These are phyloP conservation scores for Exophiala xenobiotica DNA, from an alignment of 2,329 filamentous ascomycete genomes.

Conservation along the genomic window DNA sequence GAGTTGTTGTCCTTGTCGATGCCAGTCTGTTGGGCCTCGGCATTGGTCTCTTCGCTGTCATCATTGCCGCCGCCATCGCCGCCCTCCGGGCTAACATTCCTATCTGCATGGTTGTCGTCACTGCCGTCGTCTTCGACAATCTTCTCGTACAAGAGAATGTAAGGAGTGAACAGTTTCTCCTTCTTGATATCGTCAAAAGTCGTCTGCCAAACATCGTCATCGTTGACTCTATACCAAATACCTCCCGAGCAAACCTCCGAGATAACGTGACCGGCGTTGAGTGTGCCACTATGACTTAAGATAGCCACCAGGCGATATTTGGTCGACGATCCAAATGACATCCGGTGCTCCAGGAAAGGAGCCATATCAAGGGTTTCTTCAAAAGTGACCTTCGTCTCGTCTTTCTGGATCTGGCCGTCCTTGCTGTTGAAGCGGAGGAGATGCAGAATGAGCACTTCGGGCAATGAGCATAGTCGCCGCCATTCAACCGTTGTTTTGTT, in stretches of 20 bases:
- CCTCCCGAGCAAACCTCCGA: not conserved
- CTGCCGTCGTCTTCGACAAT: not conserved
- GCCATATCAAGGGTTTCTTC: conserved; percentile 12
- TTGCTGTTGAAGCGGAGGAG: conserved; percentile 8
- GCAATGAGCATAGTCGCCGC: conserved; percentile 3
- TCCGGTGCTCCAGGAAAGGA: conserved; percentile 12
- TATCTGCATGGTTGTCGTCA: not conserved
- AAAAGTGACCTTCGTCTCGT: conserved; percentile 8
- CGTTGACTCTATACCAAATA: too few species aligned
- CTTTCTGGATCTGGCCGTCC: not conserved
- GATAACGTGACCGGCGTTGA: too few species aligned
- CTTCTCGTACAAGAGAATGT: conserved; percentile 21
- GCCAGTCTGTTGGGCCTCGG: too few species aligned
- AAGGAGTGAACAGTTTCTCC: conserved; percentile 15
- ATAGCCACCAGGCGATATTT: conserved; percentile 18
- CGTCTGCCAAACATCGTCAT: not conserved
- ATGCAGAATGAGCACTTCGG: conserved; percentile 21
- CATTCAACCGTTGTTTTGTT: not conserved
- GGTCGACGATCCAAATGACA: conserved; percentile 3
- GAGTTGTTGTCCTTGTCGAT: not conserved
- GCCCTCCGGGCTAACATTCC: not conserved
- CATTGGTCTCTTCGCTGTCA: too few species aligned
- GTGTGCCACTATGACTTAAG: conserved; percentile 10
- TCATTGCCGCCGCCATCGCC: not conserved
- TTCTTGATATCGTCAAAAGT: not conserved